Base-by-base conservation (phyloP, 108 stramenopile species). In the Aureococcus anophagefferens region DNA sequence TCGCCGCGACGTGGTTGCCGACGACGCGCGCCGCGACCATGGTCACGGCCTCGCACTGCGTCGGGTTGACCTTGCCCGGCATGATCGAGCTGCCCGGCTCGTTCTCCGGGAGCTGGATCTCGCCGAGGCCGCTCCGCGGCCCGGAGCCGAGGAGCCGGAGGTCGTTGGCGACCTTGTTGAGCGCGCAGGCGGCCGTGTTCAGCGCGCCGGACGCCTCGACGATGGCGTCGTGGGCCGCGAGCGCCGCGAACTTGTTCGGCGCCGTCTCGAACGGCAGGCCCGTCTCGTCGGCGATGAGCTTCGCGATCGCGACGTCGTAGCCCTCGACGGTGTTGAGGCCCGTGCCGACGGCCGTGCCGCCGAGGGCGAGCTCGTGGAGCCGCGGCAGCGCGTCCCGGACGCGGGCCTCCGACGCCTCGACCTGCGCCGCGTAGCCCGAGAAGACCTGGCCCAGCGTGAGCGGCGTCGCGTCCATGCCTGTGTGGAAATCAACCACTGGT, bases 21-120 rank as follows among this genome's bases (percentile, higher is more conserved):
- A 99, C 94, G n/a, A 97, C 95, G 82, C 93, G 93, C 40, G 94
- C 95, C 71, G 92, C 92, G 31, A 94, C 95, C 98, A 98, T 98
- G 59, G 98, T 96, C 36, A 98, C 64, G n/a, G 98, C 95, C 79
- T 98, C 94, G 79, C 96, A 97, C 81, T 96, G 96, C 14, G 94
- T 96, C 13, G 98, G 98, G 77, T 98, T 98, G 45, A 98, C 94
- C 82, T 98, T 98, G n/a, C 98, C 98, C 13, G 98, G 98, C 98
- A 98, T 98, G 82, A 98, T 98, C 72, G 87, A 88, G 33, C 82
- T 84, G n/a, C 98, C 98, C 0, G 98, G 98, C 79, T 98, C 98
- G 69, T 98, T 98, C 64, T 87, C 95, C 11, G 98, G 98, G 17
- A 98, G 79, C 35, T 77, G 75, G 45, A 98, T 69, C 68, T 98